Evolutionary conservation across 2,329 filamentous ascomycete genomes (phyloP).

Genomic region (Fusarium nisikadoi): DNA sequence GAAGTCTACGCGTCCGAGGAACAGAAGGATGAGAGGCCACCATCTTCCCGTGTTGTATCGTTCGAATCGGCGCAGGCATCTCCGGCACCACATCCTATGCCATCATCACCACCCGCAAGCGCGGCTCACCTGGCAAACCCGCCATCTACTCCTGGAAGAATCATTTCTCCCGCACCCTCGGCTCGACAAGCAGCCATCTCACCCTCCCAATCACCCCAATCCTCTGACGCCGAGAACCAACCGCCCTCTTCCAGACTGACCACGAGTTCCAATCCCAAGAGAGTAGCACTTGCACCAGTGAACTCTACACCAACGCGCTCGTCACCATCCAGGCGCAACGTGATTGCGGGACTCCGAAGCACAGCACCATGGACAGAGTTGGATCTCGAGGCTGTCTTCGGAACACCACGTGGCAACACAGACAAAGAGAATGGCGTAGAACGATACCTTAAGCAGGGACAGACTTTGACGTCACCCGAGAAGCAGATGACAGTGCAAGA

Average conservation of each 20-base stretch:
- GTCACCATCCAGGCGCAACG: conserved; percentile 72
- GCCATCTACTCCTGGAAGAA: conserved; percentile 57
- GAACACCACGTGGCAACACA: conserved; percentile 53
- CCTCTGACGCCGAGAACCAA: conserved; percentile 83
- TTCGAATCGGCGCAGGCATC: conserved; percentile 35
- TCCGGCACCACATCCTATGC: conserved; percentile 6
- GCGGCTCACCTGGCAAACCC: conserved; percentile 39
- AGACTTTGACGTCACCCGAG: conserved; percentile 77
- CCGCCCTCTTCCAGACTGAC: conserved; percentile 74
- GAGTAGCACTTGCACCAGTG: conserved; percentile 58
- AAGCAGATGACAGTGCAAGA: conserved; percentile 93
- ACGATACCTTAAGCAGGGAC: conserved; percentile 63
- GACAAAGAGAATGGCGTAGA: conserved; percentile 65
- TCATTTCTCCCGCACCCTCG: conserved; percentile 57
- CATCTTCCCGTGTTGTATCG: conserved; percentile 26
- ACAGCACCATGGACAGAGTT: conserved; percentile 75
- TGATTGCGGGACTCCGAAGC: conserved; percentile 65
- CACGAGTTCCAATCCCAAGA: conserved; percentile 57
- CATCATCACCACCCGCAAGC: conserved; percentile 36
- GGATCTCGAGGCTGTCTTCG: conserved; percentile 80
- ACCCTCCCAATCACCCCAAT: conserved; percentile 76
- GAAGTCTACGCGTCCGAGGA: conserved; percentile 26
- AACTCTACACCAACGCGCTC: conserved; percentile 60
- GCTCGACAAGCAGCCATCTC: conserved; percentile 66
- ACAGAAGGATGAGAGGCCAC: conserved; percentile 18